phyloP scores from a whole-genome alignment of 1,139 yeast species.

The Saccharomycopsis phalli region DNA sequence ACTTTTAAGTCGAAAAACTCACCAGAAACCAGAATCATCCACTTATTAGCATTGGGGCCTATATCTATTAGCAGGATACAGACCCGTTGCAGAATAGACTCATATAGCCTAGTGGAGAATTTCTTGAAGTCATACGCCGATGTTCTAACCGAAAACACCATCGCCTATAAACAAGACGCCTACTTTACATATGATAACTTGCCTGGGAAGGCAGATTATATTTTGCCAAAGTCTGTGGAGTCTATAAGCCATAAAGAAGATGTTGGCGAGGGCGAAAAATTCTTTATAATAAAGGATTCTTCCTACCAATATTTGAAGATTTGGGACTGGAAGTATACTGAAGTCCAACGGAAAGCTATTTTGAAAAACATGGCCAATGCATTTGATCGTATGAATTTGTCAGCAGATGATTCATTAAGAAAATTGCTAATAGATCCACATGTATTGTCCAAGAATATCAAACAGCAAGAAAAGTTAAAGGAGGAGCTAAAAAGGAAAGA shows the following conservation, averaged over 20 bases:
- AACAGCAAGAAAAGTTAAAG: slow-evolving; percentile 7
- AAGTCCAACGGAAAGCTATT: slow-evolving; percentile 3
- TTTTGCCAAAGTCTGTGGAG: neutral
- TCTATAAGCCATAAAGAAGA: neutral
- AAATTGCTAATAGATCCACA: slow-evolving; percentile 14
- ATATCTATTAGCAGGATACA: slow-evolving; percentile 7
- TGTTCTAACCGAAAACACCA: neutral
- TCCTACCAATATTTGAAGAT: slow-evolving; percentile 15
- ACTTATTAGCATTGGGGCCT: slow-evolving; percentile 21
- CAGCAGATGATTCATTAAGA: slow-evolving; percentile 14
- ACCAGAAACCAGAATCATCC: slow-evolving; percentile 16
- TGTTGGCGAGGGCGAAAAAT: neutral
- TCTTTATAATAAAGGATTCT: slow-evolving; percentile 16
- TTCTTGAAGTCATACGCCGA: slow-evolving; percentile 9
- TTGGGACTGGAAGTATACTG: slow-evolving; percentile 19
- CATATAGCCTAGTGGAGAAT: slow-evolving; percentile 2
- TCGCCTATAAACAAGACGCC: slow-evolving; percentile 10
- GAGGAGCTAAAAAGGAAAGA: slow-evolving; percentile 11
- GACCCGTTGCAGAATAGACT: slow-evolving; percentile 9
- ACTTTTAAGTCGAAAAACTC: slow-evolving; percentile 7
- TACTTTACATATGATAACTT: slow-evolving; percentile 9
- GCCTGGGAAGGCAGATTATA: slow-evolving; percentile 3
- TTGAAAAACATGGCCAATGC: slow-evolving; percentile 15
- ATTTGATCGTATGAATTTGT: slow-evolving; percentile 14
- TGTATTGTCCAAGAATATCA: neutral